Conservation (phyloP, 164 flowering plant species). For the Chloranthus sessilifolius region DNA sequence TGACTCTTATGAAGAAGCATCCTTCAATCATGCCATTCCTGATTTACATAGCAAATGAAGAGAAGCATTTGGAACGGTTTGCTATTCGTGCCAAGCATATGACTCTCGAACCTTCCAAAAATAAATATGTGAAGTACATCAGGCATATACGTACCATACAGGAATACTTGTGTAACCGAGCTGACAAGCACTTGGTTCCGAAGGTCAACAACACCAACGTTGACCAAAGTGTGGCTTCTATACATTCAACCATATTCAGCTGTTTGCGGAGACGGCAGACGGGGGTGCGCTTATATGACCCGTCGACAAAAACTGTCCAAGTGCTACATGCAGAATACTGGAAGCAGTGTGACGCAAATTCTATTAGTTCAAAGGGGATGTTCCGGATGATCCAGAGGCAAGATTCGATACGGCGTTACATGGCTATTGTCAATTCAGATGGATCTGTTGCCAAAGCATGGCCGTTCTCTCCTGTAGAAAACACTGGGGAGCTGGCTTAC, state of each 20-base stretch:
- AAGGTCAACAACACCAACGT: slow-evolving; percentile 83
- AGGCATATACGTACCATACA: slow-evolving; percentile 73
- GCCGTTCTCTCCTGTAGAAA: slow-evolving; percentile 44
- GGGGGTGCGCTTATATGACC: slow-evolving; percentile 62
- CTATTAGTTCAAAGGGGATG: slow-evolving; percentile 75
- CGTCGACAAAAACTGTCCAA: slow-evolving; percentile 51
- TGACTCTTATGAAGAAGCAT: slow-evolving; percentile 93
- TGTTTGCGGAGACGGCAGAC: slow-evolving; percentile 66
- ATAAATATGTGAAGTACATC: slow-evolving; percentile 82
- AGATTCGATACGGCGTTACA: slow-evolving; percentile 62
- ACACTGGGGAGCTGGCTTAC: slow-evolving; percentile 20
- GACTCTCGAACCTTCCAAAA: slow-evolving; percentile 80
- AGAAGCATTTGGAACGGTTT: slow-evolving; percentile 77
- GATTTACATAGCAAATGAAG: slow-evolving; percentile 75
- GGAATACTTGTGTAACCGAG: slow-evolving; percentile 70
- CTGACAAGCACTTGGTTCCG: slow-evolving; percentile 83
- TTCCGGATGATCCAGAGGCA: slow-evolving; percentile 69
- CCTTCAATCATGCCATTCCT: slow-evolving; percentile 81
- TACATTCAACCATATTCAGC: slow-evolving; percentile 81
- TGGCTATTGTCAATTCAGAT: slow-evolving; percentile 71
- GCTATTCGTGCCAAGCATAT: slow-evolving; percentile 89
- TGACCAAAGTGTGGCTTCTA: slow-evolving; percentile 77
- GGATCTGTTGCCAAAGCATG: slow-evolving; percentile 85
- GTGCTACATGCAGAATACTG: slow-evolving; percentile 63
- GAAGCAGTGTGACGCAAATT: slow-evolving; percentile 66